Evolutionary conservation across 2,329 filamentous ascomycete genomes (phyloP), one percentile per base, ranked within the genome.

Genomic region (Claviceps lovelessii): DNA sequence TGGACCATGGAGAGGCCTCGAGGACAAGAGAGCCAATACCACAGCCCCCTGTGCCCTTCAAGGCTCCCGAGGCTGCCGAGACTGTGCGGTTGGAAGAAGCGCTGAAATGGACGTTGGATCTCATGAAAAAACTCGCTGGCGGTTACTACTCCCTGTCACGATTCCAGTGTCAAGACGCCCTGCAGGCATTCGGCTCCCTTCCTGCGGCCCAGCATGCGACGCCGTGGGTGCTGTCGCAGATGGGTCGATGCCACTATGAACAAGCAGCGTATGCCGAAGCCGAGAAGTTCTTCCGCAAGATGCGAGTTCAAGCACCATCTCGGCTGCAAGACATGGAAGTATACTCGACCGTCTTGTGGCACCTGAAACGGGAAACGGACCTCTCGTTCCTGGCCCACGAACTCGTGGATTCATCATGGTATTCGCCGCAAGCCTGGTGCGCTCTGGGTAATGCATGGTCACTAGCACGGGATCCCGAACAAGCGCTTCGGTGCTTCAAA

Each of bases 331-430:
- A 96, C 64, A 96, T 97, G 90, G 93, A 98, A 66, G 84, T 97
- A 41, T 98, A 95, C 70, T 97, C 91, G 15, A 98, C 93, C 0
- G 85, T 95, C n/a, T 77, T 98, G n/a, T 98, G 94, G 93, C 90
- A 96, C 68, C 73, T 96, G 58, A 95, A 95, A 69, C 85, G 87
- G 59, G 91, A 96, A 65, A 87, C 90, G 0, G 88, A 96, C 58
- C 76, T 98, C 28, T 90, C 91, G 0, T 95, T 93, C 69, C 76
- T 98, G 33, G 89, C 91, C 0, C 91, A 97, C 64, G 88, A 94
- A 63, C 76, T 97, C 45, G 80, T 95, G 52, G 91, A 96, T 60
- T 76, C 86, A 17, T 87, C 90, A 57, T 93, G 90, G 72, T 77
- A 93, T 59, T 91, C 90, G 0, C 91, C 93, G 1, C 86, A 98